Percentiles rank a stretch among this genome's conserved stretches.
These are phyloP conservation scores for Boletus fagicola DNA, from an alignment of 768 basidiomycete genomes.

Conservation along the genomic window DNA sequence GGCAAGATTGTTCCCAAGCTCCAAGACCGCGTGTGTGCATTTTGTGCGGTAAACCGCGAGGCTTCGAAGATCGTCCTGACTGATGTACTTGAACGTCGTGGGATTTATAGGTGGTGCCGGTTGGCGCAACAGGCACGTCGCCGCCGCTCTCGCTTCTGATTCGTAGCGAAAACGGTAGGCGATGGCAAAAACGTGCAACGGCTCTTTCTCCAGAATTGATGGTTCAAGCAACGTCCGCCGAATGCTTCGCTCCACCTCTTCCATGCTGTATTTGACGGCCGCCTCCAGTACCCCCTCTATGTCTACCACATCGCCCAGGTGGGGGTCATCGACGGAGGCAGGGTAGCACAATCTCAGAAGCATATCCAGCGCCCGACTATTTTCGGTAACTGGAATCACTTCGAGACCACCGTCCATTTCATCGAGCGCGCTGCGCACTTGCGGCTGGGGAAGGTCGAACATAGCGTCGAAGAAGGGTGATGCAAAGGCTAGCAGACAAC, in stretches of 20 bases:
- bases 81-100: constrained; percentile 5
- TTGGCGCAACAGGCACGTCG: constrained; percentile 25
- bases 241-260: constrained; percentile 24
- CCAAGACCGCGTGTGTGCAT: constrained; percentile 20
- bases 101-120: constrained; percentile 5
- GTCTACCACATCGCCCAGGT: constrained; percentile 13
- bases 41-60: constrained; percentile 22
- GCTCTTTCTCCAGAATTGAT: constrained; percentile 25
- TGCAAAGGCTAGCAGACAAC: constrained; percentile 27
- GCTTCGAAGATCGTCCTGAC: constrained; percentile 8
- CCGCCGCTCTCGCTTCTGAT: constrained; percentile 32
- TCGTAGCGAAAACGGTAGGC: constrained; percentile 33
- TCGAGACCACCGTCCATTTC: constrained; percentile 19
- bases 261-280: constrained; percentile 33
- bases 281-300: constrained; percentile 28
- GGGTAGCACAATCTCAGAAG: constrained; percentile 40
- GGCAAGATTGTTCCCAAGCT: too few relatives aligned
- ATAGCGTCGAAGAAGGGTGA: constrained; percentile 34
- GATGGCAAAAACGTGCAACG: constrained; percentile 35
- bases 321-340: constrained; percentile 24
- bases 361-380: constrained; percentile 25
- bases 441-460: constrained; percentile 32
- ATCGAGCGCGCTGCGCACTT: constrained; percentile 3
- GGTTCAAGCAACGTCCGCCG: constrained; percentile 28
- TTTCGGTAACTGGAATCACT: constrained; percentile 33